Evolutionary conservation across 768 basidiomycete species (phyloP), one percentile per base, ranked within the genome.

Genomic region (Boletus patriciae): DNA sequence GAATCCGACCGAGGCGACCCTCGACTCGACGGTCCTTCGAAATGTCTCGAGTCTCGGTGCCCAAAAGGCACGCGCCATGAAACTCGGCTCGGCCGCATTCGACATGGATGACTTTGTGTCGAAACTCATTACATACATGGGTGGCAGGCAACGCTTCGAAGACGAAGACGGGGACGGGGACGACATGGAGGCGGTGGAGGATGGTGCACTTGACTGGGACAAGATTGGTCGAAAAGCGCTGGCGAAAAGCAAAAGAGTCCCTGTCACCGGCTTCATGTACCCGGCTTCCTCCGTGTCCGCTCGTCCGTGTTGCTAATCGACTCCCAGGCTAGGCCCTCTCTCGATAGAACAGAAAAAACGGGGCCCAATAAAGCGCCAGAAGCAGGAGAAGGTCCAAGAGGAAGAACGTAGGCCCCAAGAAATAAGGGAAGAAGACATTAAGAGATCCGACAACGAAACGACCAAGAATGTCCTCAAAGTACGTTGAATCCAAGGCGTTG

Each of bases 101-200:
- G 96, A 99, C 66, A 77, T 90, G 40, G 93, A 96, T 61, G 94
- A 98, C 53, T 98, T 95, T 63, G 77, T 99, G 52, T 73, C 83
- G 7, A 87, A 87, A 64, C 77, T 94, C 36, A 76, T 88, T 46
- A 80, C 75, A 15, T 90, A 84, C 65, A 88, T 94, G 88, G 89
- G 90, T 18, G 89, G 90, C 6, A 76, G 79, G 33, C 78, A 79
- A 34, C 76, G 79, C 36, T 78, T 83, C 49, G 74, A 70, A 16
- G 67, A 66, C 54, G 80, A 64, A 16, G 78, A 80, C 4, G 84
- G 78, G 19, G 78, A 72, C 3, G 84, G 78, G 21, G 78, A 72
- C 3, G 84, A 85, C 33, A 78, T 74, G n/a, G 84, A 84, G 37
- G 81, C 74, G 25, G 77, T 72, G n/a, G 81, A 73, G 15, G 78